Conservation (phyloP, 1,284 basidiomycete species). For the Sphagnurus paluster region DNA sequence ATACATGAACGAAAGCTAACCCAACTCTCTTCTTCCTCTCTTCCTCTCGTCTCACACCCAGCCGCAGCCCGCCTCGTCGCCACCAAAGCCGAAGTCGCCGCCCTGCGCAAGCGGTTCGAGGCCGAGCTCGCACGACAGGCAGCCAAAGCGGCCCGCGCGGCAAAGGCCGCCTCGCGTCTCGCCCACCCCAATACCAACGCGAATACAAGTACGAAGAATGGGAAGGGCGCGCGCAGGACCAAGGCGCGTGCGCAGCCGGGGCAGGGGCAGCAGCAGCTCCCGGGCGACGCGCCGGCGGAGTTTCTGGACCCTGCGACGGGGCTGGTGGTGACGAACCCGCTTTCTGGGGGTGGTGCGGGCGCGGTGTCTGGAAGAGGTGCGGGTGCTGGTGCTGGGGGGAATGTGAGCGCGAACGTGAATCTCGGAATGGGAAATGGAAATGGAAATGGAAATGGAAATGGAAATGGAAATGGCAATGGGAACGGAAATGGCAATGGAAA, state of each 20-base stretch:
- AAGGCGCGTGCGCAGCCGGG: conserved; percentile 14
- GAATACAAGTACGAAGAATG: conserved; percentile 9
- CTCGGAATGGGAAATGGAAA: too few relatives aligned
- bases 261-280: conserved; percentile 1
- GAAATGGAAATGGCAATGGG: background rate
- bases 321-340: conserved; percentile 11
- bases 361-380: too few relatives aligned
- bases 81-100: conserved; percentile 65
- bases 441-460: background rate
- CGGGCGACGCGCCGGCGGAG: conserved; percentile 36
- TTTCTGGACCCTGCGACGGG: conserved; percentile 34
- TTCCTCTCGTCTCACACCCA: conserved; percentile 27
- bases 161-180: conserved; percentile 31
- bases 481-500: background rate
- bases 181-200: conserved; percentile 14
- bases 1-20: too few relatives aligned
- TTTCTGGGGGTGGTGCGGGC: background rate
- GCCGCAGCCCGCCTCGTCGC: conserved; percentile 68
- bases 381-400: background rate
- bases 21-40: background rate
- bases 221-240: background rate
- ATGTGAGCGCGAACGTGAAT: too few relatives aligned
- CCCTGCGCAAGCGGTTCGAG: conserved; percentile 67
- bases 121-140: conserved; percentile 69
- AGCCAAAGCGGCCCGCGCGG: conserved; percentile 56